A percentile compares a stretch with the other conserved stretches of the same genome.
These are phyloP conservation scores for Turritis glabra DNA, from an alignment of 345 rosid genomes.

Conservation along the genomic window DNA sequence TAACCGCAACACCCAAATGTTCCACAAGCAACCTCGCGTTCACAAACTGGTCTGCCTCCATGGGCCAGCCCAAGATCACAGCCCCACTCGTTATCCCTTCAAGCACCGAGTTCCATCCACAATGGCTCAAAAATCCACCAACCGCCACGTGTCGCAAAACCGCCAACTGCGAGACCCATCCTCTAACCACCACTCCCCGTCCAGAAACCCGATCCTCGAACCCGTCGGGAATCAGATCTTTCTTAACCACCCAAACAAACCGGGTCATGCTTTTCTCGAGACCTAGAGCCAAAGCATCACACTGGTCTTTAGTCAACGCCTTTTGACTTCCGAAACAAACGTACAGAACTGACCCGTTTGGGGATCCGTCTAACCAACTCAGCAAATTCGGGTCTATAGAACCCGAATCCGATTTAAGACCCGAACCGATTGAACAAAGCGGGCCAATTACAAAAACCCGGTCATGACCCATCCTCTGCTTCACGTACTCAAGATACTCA, in stretches of 20 bases:
- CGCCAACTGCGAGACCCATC: slow-evolving; percentile 61
- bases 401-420: not conserved
- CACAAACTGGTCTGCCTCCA: slow-evolving; percentile 72
- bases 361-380: slow-evolving; percentile 55
- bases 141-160: slow-evolving; percentile 56
- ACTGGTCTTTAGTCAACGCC: slow-evolving; percentile 44
- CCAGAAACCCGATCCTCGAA: slow-evolving; percentile 57
- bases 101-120: slow-evolving; percentile 80
- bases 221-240: slow-evolving; percentile 48
- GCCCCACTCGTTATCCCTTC: slow-evolving; percentile 58
- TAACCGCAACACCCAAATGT: slow-evolving; percentile 49
- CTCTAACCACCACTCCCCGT: slow-evolving; percentile 45
- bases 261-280: slow-evolving; percentile 56
- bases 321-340: slow-evolving; percentile 74
- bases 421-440: slow-evolving; percentile 44
- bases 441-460: slow-evolving; percentile 63
- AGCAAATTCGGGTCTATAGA: slow-evolving; percentile 23
- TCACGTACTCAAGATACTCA: slow-evolving; percentile 42
- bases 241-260: slow-evolving; percentile 66
- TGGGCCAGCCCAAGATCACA: slow-evolving; percentile 64
- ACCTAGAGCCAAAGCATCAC: slow-evolving; percentile 49
- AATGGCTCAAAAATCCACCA: slow-evolving; percentile 66
- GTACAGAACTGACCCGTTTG: slow-evolving; percentile 55
- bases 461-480: slow-evolving; percentile 41
- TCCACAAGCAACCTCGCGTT: slow-evolving; percentile 54